Percentiles rank a stretch among this genome's conserved stretches.
Conservation (phyloP, 805 yeast genomes). For the Ogataea wickerhamii region DNA sequence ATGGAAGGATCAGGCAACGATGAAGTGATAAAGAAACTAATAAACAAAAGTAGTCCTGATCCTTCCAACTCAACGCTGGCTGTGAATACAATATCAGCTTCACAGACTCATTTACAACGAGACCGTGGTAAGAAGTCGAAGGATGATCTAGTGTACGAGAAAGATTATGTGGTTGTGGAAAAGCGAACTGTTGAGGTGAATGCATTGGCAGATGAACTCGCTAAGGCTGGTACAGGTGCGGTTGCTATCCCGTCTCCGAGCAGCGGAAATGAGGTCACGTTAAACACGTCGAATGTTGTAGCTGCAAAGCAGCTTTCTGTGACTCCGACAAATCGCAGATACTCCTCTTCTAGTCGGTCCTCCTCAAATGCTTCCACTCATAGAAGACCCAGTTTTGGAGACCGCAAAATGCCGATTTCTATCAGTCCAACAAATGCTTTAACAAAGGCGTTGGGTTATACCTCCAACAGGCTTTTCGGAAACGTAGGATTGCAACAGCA, state of each 20-base stretch:
- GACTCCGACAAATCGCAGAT: slow-evolving; percentile 30
- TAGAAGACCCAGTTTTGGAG: slow-evolving; percentile 60
- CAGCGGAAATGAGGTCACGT: background rate
- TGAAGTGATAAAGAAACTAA: slow-evolving; percentile 44
- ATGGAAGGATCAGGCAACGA: slow-evolving; percentile 31
- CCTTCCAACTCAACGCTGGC: slow-evolving; percentile 5
- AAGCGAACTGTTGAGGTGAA: slow-evolving; percentile 93
- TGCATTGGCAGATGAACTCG: slow-evolving; percentile 89
- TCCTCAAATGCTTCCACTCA: slow-evolving; percentile 44
- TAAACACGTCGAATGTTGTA: slow-evolving; percentile 1
- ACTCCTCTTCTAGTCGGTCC: slow-evolving; percentile 41
- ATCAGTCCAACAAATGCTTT: slow-evolving; percentile 84
- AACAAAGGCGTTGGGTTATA: slow-evolving; percentile 81
- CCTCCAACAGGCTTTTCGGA: slow-evolving; percentile 85
- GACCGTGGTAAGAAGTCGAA: slow-evolving; percentile 9
- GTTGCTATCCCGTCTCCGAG: slow-evolving; percentile 31
- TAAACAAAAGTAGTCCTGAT: slow-evolving; percentile 42
- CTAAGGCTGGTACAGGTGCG: slow-evolving; percentile 46
- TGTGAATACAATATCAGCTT: slow-evolving; percentile 1
- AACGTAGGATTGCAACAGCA: slow-evolving; percentile 13
- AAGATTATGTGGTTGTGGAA: slow-evolving; percentile 91
- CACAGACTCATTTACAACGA: background rate
- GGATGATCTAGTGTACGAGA: slow-evolving; percentile 56
- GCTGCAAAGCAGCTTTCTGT: background rate
- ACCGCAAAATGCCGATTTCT: slow-evolving; percentile 62